A percentile compares a stretch with the other conserved stretches of the same genome.
Evolutionary conservation across 148 eudicot genomes (phyloP).

Genomic region (Rhododendron mucronatum): DNA sequence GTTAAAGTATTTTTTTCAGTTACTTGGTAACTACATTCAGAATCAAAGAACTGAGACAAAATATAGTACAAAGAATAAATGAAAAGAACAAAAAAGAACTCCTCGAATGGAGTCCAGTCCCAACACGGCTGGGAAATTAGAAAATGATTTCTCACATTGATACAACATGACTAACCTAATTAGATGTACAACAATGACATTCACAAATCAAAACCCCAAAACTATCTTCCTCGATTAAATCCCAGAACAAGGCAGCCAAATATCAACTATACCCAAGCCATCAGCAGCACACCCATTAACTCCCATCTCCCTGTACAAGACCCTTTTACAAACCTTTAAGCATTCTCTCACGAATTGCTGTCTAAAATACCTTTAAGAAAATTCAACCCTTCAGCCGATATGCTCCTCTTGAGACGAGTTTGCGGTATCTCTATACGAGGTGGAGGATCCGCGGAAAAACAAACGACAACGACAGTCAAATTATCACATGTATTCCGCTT

Average conservation of each 20-base stretch:
- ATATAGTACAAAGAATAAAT: background rate
- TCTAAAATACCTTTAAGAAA: constrained; percentile 67
- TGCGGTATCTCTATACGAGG: constrained; percentile 52
- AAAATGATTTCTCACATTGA: background rate
- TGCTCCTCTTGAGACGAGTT: constrained; percentile 43
- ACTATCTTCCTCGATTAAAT: background rate
- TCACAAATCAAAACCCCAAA: background rate
- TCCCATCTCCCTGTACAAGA: background rate
- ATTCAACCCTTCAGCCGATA: constrained; percentile 74
- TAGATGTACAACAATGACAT: constrained; percentile 1
- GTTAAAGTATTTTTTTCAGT: background rate
- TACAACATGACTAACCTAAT: background rate
- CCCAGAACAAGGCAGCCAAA: background rate
- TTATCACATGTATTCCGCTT: constrained; percentile 69
- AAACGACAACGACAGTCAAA: constrained; percentile 61
- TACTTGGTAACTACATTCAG: background rate
- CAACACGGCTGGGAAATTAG: background rate
- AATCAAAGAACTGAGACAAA: background rate
- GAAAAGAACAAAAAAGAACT: background rate
- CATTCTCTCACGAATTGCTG: constrained; percentile 32
- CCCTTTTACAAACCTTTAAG: background rate
- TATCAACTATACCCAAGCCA: background rate
- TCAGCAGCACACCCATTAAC: background rate
- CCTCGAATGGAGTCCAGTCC: background rate
- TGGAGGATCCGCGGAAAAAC: constrained; percentile 77